These are phyloP conservation scores for Quillaja saponaria DNA, from an alignment of 306 rosid genomes.

Conservation along the genomic window DNA sequence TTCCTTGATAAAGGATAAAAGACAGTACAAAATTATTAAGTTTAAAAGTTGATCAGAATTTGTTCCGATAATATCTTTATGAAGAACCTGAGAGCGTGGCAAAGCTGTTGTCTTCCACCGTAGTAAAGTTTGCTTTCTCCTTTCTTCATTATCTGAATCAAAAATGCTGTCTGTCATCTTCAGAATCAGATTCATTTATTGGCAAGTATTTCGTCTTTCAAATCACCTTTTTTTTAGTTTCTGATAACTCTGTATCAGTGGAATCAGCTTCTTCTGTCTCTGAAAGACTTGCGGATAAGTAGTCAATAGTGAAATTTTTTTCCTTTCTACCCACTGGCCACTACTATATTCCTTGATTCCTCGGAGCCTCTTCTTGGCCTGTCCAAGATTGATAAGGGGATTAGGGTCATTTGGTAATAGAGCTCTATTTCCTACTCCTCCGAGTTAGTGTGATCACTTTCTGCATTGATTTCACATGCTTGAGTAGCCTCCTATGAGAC, in stretches of 20 bases:
- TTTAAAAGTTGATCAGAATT: no score
- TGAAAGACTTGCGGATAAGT: constrained; percentile 35
- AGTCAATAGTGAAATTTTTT: constrained; percentile 29
- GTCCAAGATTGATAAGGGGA: constrained; percentile 58
- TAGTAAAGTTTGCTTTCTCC: constrained; percentile 32
- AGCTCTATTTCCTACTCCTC: constrained; percentile 89
- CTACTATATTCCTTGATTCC: constrained; percentile 36
- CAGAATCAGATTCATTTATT: constrained; percentile 52
- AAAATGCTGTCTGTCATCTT: constrained; percentile 37
- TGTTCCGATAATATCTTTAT: background rate
- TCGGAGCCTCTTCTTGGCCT: constrained; percentile 35
- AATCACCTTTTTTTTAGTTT: constrained; percentile 43
- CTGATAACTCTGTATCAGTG: constrained; percentile 38
- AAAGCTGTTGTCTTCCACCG: constrained; percentile 26
- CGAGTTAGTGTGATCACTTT: constrained; percentile 66
- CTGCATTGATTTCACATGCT: constrained; percentile 41
- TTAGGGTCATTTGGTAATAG: constrained; percentile 64
- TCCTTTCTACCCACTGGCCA: constrained; percentile 22
- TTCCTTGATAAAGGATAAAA: background rate
- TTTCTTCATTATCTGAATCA: constrained; percentile 38
- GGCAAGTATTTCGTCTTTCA: constrained; percentile 33
- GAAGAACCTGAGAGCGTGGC: constrained; percentile 24
- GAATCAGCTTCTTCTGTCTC: constrained; percentile 42
- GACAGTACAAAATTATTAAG: background rate
- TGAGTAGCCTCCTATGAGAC: no score